Evolutionary conservation across 2,329 filamentous ascomycete genomes (phyloP).

Genomic region (Aspergillus pseudotamarii): DNA sequence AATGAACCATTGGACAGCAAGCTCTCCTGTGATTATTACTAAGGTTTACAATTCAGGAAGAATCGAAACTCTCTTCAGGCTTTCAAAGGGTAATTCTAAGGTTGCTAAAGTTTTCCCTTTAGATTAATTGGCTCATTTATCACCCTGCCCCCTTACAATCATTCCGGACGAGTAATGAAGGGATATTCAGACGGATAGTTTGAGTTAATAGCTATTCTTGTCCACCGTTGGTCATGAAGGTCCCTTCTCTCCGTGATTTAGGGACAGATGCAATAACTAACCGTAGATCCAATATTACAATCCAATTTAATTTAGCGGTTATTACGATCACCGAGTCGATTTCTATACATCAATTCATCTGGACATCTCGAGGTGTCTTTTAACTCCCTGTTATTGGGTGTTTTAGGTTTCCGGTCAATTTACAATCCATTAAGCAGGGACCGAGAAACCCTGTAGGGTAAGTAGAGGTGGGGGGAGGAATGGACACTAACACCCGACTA

Average conservation of each 20-base stretch:
- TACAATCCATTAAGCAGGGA: conserved; percentile 4
- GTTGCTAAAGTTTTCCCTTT: conserved; percentile 1
- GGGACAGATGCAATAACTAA: not conserved
- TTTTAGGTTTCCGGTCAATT: conserved; percentile 6
- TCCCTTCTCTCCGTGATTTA: not conserved
- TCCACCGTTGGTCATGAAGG: not conserved
- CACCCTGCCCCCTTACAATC: conserved; percentile 18
- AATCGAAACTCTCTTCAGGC: conserved; percentile 4
- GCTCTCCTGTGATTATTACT: conserved; percentile 8
- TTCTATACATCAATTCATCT: not conserved
- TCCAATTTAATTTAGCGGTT: not conserved
- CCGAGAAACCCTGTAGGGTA: conserved; percentile 6
- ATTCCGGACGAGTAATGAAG: conserved; percentile 25
- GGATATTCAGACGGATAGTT: conserved; percentile 11
- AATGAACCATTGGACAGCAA: conserved; percentile 15
- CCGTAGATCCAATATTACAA: not conserved
- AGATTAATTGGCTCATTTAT: conserved; percentile 19
- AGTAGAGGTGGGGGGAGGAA: conserved; percentile 11
- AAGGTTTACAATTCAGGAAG: conserved; percentile 4
- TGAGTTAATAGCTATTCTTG: not conserved
- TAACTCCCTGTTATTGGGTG: not conserved
- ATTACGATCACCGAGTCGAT: conserved; percentile 6
- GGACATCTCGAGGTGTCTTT: not conserved
- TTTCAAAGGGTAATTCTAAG: conserved; percentile 7
- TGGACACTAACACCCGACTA: conserved; percentile 9